Conservation (phyloP, 2,329 filamentous ascomycete species). For the Gaeumannomyces sp. region DNA sequence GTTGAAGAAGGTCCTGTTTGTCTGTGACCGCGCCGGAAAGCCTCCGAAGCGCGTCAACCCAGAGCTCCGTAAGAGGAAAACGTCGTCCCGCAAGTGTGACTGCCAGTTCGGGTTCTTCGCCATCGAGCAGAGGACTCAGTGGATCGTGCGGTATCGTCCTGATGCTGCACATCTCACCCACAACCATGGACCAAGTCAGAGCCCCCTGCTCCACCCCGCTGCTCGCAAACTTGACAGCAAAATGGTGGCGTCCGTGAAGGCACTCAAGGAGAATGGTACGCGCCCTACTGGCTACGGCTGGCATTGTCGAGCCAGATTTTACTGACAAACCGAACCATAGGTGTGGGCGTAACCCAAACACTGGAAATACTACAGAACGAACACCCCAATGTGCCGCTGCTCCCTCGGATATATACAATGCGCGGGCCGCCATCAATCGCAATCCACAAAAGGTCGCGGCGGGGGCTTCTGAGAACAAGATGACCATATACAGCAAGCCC, state of each 20-base stretch:
- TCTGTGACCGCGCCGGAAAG: slow-evolving; percentile 60
- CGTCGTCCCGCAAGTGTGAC: slow-evolving; percentile 62
- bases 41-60: slow-evolving; percentile 56
- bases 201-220: slow-evolving; percentile 59
- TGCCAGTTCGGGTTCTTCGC: slow-evolving; percentile 66
- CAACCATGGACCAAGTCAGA: slow-evolving; percentile 62
- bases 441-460: slow-evolving; percentile 57
- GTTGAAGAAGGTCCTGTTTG: slow-evolving; percentile 61
- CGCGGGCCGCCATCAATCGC: slow-evolving; percentile 59
- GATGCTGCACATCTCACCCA: slow-evolving; percentile 52
- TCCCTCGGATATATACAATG: slow-evolving; percentile 64
- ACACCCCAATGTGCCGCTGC: slow-evolving; percentile 56
- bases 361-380: slow-evolving; percentile 58
- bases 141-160: slow-evolving; percentile 60
- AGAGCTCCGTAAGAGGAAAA: slow-evolving; percentile 59
- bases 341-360: slow-evolving; percentile 60
- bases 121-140: slow-evolving; percentile 60
- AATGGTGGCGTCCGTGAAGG: slow-evolving; percentile 61
- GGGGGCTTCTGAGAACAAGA: slow-evolving; percentile 53
- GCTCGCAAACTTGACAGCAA: slow-evolving; percentile 61
- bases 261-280: slow-evolving; percentile 59
- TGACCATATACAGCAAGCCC: slow-evolving; percentile 62
- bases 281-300: slow-evolving; percentile 14
- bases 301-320: slow-evolving; percentile 11
- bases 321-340: slow-evolving; percentile 28